Evolutionary conservation across 78 protist species (phyloP), one percentile per base, ranked within the genome.

Genomic region (Cavenderia fasciculata): DNA sequence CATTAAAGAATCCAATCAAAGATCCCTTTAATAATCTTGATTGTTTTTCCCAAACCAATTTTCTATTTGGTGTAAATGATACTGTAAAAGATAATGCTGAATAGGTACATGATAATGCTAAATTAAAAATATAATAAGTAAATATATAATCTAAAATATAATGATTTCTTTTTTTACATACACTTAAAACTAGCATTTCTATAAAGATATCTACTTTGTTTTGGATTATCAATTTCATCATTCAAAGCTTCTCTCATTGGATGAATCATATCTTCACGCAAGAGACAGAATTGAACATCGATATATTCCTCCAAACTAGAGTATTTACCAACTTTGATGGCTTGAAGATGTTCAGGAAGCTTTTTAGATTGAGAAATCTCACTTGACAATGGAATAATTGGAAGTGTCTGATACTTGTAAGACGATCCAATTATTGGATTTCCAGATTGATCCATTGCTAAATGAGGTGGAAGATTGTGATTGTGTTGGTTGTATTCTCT

Each of bases 211-310:
- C 40, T 57, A 0, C 59, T 40, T 0, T 49, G 16, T 23, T 59
- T 46, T 31, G 63, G 78, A 34, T 27, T 16, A 33, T 36, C 36
- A 49, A 68, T 41, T n/a, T n/a, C n/a, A 16, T 52, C 59, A 11
- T 56, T 0, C 27, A 90, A 43, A 4, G 91, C 76, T 40, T 52
- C 70, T 59, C 74, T 43, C 59, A 90, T 68, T 41, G 89, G 85
- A 44, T 71, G 70, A 23, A 90, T 44, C 49, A 77, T 40, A 59
- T 90, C 94, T 29, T 90, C 87, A 31, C 94, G 40, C 2, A 90
- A 34, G 1, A 90, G 36, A 33, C 44, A 40, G 38, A 66, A 90
- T 34, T 70, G 94, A 14, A 72, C 51, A 25, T 90, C 89, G 18
- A 90, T 5, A 44, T 90, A 90, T 19, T 76, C 94, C 44, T 75